Evolutionary conservation across 768 basidiomycete species (phyloP), one percentile per base, ranked within the genome.

Genomic region (Pleurotus tuoliensis): DNA sequence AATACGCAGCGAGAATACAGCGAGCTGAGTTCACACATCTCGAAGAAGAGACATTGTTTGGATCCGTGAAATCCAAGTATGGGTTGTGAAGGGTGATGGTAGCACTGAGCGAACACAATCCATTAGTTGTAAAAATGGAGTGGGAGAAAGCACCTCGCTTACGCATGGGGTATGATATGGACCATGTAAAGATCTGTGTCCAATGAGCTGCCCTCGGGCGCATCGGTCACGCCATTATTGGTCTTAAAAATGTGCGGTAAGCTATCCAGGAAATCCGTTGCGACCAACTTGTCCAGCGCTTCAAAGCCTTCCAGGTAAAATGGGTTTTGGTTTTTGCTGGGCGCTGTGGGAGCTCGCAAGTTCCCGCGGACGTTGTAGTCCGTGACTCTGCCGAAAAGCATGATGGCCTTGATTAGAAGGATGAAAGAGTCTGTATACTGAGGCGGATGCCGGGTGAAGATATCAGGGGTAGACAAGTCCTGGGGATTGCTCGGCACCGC

Each of bases 101-200:
- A 9, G 92, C 92, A n/a, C 91, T 93, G 65, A 38, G 12, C 59
- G 46, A 41, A 58, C 30, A 34, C 30, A 34, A 34, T 34, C 30
- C 30, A 34, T 34, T 34, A 34, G 11, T 34, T 34, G 30, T 8
- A 34, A 11, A 34, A 34, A 34, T 37, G 22, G 48, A 56, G 46
- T 27, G 22, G 45, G 30, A 38, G 30, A 44, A 55, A n/a, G 38
- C 59, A 55, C 56, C 11, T 5, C 34, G 80, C 87, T 69, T 71
- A 92, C 90, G 92, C 91, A 66, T 94, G 87, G 16, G 92, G 92
- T 58, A 91, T 80, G 43, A 92, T 79, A 64, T 92, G 90, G 40
- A 90, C 90, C 87, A 93, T 83, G 66, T 90, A 93, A 56, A 94
- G 71, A 67, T 94, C 91, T 1, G 88, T 92, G 66, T 94, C 90